Conservation (phyloP, 441 rosid genomes). For the Cnidoscolus chayamansa region DNA sequence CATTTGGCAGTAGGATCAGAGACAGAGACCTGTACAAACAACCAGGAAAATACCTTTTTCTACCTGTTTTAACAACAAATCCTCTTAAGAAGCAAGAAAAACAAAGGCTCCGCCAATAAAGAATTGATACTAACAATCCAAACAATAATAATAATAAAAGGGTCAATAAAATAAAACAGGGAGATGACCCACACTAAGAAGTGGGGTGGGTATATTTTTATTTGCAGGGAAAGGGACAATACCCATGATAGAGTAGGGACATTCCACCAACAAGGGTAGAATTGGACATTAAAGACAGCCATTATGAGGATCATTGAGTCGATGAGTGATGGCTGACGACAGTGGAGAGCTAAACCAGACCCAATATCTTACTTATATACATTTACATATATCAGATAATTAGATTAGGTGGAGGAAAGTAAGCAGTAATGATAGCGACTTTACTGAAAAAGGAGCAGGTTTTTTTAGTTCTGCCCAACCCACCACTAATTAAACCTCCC, state of each 20-base stretch:
- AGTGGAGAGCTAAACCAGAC: neutral
- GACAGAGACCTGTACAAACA: neutral
- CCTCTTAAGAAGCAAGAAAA: neutral
- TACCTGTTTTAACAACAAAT: neutral
- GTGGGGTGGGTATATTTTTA: neutral
- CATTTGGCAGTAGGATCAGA: neutral
- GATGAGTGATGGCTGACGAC: neutral
- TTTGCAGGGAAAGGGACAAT: neutral
- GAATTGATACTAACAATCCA: neutral
- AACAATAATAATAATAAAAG: neutral
- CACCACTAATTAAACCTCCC: conserved; percentile 4
- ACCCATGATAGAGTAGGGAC: neutral
- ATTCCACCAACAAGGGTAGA: conserved; percentile 12
- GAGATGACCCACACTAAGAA: neutral
- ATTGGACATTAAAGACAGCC: conserved; percentile 17
- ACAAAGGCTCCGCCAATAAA: neutral
- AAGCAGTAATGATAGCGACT: conserved; percentile 9
- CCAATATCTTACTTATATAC: neutral
- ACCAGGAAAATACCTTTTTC: neutral
- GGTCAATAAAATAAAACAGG: neutral
- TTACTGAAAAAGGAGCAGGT: conserved; percentile 11
- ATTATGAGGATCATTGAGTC: conserved; percentile 15
- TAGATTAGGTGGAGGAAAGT: conserved; percentile 23
- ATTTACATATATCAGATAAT: neutral
- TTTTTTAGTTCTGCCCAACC: conserved; percentile 13